Evolutionary conservation across 2,329 filamentous ascomycete species (phyloP).

Genomic region (Coniochaeta ligniaria): DNA sequence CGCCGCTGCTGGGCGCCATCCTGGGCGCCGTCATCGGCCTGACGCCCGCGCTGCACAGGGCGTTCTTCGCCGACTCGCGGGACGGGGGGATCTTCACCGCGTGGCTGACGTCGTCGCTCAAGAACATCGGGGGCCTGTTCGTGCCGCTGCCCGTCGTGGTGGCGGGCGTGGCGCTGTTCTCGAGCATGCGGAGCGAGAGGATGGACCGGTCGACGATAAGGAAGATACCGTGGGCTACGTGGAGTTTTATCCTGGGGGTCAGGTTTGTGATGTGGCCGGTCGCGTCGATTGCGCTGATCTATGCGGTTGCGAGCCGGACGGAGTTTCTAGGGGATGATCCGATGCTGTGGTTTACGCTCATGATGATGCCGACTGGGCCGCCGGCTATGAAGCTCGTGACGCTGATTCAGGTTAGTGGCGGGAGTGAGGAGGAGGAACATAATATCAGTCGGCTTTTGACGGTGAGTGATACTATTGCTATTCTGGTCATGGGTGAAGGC

Average conservation of each 20-base stretch:
- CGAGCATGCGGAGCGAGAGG: slow-evolving; percentile 36
- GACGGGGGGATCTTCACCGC: slow-evolving; percentile 59
- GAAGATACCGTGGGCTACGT: slow-evolving; percentile 38
- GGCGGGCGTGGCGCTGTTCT: slow-evolving; percentile 58
- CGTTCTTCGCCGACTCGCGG: slow-evolving; percentile 51
- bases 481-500: background rate
- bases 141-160: slow-evolving; percentile 59
- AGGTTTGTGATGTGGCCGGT: slow-evolving; percentile 56
- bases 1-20: slow-evolving; percentile 53
- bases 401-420: slow-evolving; percentile 34
- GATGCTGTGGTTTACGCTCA: slow-evolving; percentile 55
- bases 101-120: slow-evolving; percentile 55
- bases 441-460: slow-evolving; percentile 35
- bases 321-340: slow-evolving; percentile 46
- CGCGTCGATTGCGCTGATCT: slow-evolving; percentile 47
- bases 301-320: slow-evolving; percentile 44
- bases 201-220: slow-evolving; percentile 18
- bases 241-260: slow-evolving; percentile 43
- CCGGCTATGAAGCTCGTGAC: slow-evolving; percentile 40
- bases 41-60: slow-evolving; percentile 47
- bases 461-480: slow-evolving; percentile 18
- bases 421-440: slow-evolving; percentile 29
- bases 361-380: slow-evolving; percentile 39
- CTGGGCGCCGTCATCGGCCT: slow-evolving; percentile 54
- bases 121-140: slow-evolving; percentile 57